phyloP scores from a whole-genome alignment of 139 green algal genomes.

The Coelastrella sp. region DNA sequence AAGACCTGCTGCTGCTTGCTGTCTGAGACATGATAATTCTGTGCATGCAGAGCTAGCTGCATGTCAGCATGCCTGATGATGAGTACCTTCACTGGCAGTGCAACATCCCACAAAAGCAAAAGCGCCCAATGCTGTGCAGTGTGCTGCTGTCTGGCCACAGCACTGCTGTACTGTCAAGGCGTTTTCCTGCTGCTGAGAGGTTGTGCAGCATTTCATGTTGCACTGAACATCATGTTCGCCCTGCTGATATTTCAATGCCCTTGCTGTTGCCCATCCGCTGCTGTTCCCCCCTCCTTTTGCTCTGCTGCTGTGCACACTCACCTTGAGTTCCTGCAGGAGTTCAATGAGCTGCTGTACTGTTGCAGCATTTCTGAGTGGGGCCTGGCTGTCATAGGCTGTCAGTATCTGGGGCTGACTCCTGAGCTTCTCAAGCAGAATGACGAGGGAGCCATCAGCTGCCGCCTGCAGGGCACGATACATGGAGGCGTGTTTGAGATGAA shows the following conservation, averaged over 20 bases:
- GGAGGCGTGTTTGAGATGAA: too few relatives aligned
- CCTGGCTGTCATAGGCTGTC: slow-evolving; percentile 28
- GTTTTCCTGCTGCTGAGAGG: too few relatives aligned
- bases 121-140: too few relatives aligned
- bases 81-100: not conserved
- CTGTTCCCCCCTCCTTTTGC: not conserved
- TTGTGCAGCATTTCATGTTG: too few relatives aligned
- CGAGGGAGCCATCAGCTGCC: slow-evolving; percentile 20
- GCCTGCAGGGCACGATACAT: not conserved
- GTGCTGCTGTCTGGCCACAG: too few relatives aligned
- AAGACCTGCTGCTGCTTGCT: too few relatives aligned
- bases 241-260: too few relatives aligned
- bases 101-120: not conserved
- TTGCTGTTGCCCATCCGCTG: not conserved
- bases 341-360: not conserved
- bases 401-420: slow-evolving; percentile 34
- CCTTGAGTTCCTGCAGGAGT: slow-evolving; percentile 35
- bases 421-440: slow-evolving; percentile 11
- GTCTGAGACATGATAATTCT: too few relatives aligned
- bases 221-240: too few relatives aligned
- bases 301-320: not conserved
- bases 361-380: not conserved
- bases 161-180: too few relatives aligned
- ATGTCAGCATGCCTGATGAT: not conserved
- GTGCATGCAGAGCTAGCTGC: too few relatives aligned